Percentiles rank a stretch among this genome's conserved stretches.
These are phyloP conservation scores for Leishmania tropica DNA, from an alignment of 208 protist genomes.

Conservation along the genomic window DNA sequence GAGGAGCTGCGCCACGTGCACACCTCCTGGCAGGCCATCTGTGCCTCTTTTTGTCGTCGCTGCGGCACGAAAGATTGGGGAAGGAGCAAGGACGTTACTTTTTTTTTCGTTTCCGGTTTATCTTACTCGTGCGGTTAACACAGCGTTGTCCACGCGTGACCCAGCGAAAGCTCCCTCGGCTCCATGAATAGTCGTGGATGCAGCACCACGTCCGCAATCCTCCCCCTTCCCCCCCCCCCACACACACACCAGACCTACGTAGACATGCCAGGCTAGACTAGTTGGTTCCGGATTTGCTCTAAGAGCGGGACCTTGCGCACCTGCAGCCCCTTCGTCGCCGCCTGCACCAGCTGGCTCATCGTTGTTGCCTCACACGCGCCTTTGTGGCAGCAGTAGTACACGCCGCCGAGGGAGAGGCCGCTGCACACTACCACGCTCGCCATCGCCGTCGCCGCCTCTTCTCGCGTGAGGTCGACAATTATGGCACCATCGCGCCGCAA, in stretches of 20 bases:
- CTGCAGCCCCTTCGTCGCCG: conserved; percentile 49
- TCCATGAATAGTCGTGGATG: background rate
- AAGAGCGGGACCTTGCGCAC: conserved; percentile 48
- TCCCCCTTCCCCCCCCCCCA: too few species aligned
- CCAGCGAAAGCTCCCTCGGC: background rate
- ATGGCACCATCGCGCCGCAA: conserved; percentile 61
- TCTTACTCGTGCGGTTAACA: background rate
- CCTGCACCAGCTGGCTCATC: conserved; percentile 48
- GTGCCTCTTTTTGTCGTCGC: background rate
- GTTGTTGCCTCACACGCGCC: conserved; percentile 69
- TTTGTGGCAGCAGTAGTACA: conserved; percentile 62
- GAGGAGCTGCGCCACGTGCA: background rate
- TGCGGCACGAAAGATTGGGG: background rate
- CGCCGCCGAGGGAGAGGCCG: conserved; percentile 45
- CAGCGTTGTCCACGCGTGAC: background rate
- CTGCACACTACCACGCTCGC: conserved; percentile 55
- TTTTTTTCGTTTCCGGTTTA: background rate
- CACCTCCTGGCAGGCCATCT: background rate
- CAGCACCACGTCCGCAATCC: background rate
- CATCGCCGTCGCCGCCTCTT: conserved; percentile 44
- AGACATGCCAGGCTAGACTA: background rate
- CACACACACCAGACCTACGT: background rate
- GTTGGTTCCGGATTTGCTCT: conserved; percentile 43
- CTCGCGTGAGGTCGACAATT: conserved; percentile 50
- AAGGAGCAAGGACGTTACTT: background rate